Evolutionary conservation across 176 grass and related monocot species (phyloP), one percentile per base, ranked within the genome.

Genomic region (Bolboschoenus planiculmis): DNA sequence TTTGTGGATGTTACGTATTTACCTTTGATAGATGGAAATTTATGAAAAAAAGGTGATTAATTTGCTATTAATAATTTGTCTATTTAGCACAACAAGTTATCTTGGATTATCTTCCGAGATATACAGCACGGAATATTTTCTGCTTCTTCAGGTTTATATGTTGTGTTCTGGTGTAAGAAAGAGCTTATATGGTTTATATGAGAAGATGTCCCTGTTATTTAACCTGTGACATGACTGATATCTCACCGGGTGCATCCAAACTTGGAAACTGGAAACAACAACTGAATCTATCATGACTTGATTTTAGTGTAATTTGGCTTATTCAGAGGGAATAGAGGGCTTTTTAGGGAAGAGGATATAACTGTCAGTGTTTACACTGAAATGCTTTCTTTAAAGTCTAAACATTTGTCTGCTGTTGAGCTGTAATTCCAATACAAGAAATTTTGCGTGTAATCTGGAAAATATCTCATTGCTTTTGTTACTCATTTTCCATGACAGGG

Each of bases 401-500:
- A n/a, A n/a, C n/a, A n/a, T n/a, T n/a, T n/a, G n/a, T n/a, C n/a
- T n/a, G n/a, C n/a, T n/a, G n/a, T n/a, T n/a, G n/a, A n/a, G n/a
- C n/a, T n/a, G n/a, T n/a, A n/a, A n/a, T n/a, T n/a, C n/a, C n/a
- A n/a, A n/a, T 75, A 48, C 40, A 42, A 16, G 6, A 75, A 29
- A 48, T 30, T 50, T 31, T 30, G 13, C 20, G 26, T 40, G 24
- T 50, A 48, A 47, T 76, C 26, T 29, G 26, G 72, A 64, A 54
- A 81, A 27, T 46, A 60, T 21, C 56, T 66, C 8, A 59, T 79
- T 65, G 4, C 50, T 81, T 68, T 21, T 10, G 3, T 4, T 40
- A 68, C 8, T 64, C 47, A 20, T 61, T 88, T 89, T 48, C 23
- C 78, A 74, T 74, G 48, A 88, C 56, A 98, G 96, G 82, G 88